Evolutionary conservation across 2,329 filamentous ascomycete species (phyloP).

Genomic region (Zymoseptoria brevis): DNA sequence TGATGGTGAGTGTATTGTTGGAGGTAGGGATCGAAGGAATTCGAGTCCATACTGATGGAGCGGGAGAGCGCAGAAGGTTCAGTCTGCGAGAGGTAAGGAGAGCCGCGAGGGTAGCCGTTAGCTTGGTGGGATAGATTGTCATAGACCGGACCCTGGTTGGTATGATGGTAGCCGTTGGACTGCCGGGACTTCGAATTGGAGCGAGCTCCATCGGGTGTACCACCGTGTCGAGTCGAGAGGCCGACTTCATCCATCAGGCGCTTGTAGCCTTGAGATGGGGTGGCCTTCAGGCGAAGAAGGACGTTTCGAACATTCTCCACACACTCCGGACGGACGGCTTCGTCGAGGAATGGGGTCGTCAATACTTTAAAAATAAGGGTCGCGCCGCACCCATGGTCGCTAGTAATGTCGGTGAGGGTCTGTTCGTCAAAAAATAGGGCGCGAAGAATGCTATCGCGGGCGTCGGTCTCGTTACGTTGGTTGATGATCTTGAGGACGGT

Average conservation of each 20-base stretch:
- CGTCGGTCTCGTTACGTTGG: constrained; percentile 88
- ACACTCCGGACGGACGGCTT: constrained; percentile 77
- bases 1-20: constrained; percentile 28
- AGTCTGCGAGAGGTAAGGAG: constrained; percentile 33
- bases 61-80: constrained; percentile 37
- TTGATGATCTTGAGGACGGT: constrained; percentile 98
- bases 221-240: constrained; percentile 52
- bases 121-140: constrained; percentile 23
- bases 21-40: constrained; percentile 40
- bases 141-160: constrained; percentile 11
- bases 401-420: constrained; percentile 79
- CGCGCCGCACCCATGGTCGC: constrained; percentile 83
- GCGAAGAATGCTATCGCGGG: constrained; percentile 79
- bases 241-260: constrained; percentile 98
- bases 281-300: constrained; percentile 80
- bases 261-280: constrained; percentile 94
- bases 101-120: constrained; percentile 26
- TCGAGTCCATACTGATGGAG: constrained; percentile 43
- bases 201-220: constrained; percentile 32
- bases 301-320: constrained; percentile 89
- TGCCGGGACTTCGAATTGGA: constrained; percentile 29
- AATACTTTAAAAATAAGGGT: constrained; percentile 98
- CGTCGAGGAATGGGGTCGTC: constrained; percentile 95
- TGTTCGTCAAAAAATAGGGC: constrained; percentile 92
- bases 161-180: constrained; percentile 25